Percentiles rank a stretch among this genome's conserved stretches.
These are phyloP conservation scores for Croton setiger DNA, from an alignment of 441 rosid genomes.

Conservation along the genomic window DNA sequence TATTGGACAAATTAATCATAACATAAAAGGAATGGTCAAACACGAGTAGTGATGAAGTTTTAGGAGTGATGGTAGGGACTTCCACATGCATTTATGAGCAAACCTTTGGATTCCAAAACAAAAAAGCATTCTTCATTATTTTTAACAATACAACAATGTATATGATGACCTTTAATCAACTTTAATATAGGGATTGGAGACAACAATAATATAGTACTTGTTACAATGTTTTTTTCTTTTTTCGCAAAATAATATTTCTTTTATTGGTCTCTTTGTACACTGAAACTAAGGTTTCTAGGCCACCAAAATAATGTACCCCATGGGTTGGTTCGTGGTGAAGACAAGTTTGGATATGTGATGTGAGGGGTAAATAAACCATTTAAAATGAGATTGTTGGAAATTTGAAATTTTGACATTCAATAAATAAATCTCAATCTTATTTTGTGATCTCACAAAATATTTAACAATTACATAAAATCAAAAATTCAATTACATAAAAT, in stretches of 20 bases:
- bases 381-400: too few relatives aligned
- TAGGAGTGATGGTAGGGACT: not conserved
- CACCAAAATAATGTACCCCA: slow-evolving; percentile 7
- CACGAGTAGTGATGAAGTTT: not conserved
- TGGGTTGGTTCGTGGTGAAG: not conserved
- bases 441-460: too few relatives aligned
- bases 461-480: too few relatives aligned
- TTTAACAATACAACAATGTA: slow-evolving; percentile 23
- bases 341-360: too few relatives aligned
- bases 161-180: slow-evolving; percentile 17
- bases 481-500: too few relatives aligned
- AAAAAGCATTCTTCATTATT: slow-evolving; percentile 17
- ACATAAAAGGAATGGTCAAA: not conserved
- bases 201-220: slow-evolving; percentile 21
- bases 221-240: slow-evolving; percentile 13
- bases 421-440: too few relatives aligned
- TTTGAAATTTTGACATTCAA: too few relatives aligned
- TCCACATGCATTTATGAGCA: slow-evolving; percentile 17
- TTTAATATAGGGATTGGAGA: slow-evolving; percentile 26
- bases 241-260: too few relatives aligned
- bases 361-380: too few relatives aligned
- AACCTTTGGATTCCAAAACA: slow-evolving; percentile 29
- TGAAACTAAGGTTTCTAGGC: slow-evolving; percentile 29
- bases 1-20: too few relatives aligned
- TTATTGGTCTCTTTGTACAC: too few relatives aligned